phyloP scores from a whole-genome alignment of 768 basidiomycete genomes.

The Tulasnella sp. region DNA sequence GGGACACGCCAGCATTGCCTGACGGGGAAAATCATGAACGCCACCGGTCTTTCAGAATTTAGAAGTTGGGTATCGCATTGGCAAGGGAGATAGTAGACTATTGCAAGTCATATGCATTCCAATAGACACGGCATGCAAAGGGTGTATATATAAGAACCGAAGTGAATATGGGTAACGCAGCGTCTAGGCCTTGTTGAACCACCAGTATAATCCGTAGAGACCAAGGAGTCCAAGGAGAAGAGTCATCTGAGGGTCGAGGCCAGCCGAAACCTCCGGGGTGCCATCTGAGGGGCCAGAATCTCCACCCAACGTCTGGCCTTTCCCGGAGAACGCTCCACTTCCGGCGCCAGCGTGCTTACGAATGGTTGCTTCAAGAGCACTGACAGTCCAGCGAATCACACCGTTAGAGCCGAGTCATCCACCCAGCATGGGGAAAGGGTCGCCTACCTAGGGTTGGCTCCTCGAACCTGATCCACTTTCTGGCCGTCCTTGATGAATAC shows the following conservation, averaged over 20 bases:
- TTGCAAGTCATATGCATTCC: neutral
- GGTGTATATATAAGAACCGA: neutral
- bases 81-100: neutral
- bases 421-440: neutral
- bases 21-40: neutral
- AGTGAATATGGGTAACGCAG: neutral
- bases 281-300: conserved; percentile 35
- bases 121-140: neutral
- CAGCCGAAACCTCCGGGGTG: conserved; percentile 40
- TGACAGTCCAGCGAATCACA: conserved; percentile 33
- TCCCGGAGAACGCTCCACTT: conserved; percentile 57
- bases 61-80: neutral
- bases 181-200: conserved; percentile 31
- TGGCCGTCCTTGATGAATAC: conserved; percentile 64
- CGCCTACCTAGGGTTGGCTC: conserved; percentile 62
- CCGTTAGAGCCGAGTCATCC: neutral
- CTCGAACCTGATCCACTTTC: conserved; percentile 67
- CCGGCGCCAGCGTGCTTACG: conserved; percentile 49
- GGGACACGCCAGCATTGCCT: neutral
- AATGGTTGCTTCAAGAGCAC: conserved; percentile 59
- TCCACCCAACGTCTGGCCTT: conserved; percentile 68
- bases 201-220: conserved; percentile 58
- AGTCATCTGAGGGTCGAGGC: conserved; percentile 64
- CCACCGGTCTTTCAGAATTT: neutral
- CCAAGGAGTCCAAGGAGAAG: conserved; percentile 58